Base-by-base conservation (phyloP, 2,329 filamentous ascomycete genomes). In the Fusarium praegraminearum region DNA sequence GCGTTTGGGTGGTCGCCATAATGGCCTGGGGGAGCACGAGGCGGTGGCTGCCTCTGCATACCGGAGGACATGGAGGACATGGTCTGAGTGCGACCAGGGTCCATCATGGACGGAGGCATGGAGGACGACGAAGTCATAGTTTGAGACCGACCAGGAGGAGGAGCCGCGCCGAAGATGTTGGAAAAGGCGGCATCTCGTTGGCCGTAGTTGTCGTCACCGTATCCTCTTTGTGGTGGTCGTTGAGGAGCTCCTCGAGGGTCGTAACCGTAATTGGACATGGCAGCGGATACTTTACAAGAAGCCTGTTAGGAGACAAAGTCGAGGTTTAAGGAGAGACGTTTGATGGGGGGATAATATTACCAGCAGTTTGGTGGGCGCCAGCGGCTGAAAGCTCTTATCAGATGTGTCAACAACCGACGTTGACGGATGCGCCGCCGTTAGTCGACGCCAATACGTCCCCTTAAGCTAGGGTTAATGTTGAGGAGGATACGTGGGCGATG, bases 151-250 rank as follows among this genome's bases (percentile, higher is more conserved):
- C 95, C 95, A 46, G 93, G 89, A 47, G 93, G 93, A 70, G 93
- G 94, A 70, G 93, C 87, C 70, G 90, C 90, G 73, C 95, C 96
- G 79, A 98, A 99, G 78, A 98, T 98, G 82, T 95, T 95, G 72
- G 92, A 93, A 81, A 97, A 99, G 71, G 95, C 96, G 73, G 93
- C 93, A 88, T 99, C 94, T 82, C 96, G 91, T 82, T 96, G 93
- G 24, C 63, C 63, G 76, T 85, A 85, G 77, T 86, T 85, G 57
- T 83, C 77, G 62, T 85, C 81, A 71, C 71, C 84, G 84, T 87
- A 85, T 72, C 85, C 82, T 59, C 81, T 80, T 71, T 79, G 81
- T 38, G 72, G 72, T 40, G 61, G 70, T 36, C 70, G 66, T 61
- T 82, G 81, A 52, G 80, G 80, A 78, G 81, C 80, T 68, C 80